These are phyloP conservation scores for Saccharomycodes ludwigii DNA, from an alignment of 805 yeast genomes.

Conservation along the genomic window DNA sequence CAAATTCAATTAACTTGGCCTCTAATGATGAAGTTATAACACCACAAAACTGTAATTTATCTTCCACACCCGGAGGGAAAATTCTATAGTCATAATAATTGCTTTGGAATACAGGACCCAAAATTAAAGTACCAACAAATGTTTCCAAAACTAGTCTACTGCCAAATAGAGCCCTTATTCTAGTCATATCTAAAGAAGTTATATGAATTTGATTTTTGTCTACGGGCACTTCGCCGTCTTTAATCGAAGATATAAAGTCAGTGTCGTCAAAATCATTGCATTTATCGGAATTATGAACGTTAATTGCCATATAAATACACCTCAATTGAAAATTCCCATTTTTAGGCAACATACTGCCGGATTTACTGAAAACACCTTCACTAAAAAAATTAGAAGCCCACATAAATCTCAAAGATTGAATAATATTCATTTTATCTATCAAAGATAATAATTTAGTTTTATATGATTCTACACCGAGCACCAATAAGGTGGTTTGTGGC, in stretches of 20 bases:
- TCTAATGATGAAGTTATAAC: conserved; percentile 49
- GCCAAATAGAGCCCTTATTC: conserved; percentile 33
- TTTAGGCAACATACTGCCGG: conserved; percentile 17
- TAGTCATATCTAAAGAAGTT: conserved; percentile 24
- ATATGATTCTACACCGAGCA: neutral
- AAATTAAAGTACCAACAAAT: conserved; percentile 23
- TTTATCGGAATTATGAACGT: conserved; percentile 11
- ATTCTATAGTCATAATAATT: conserved; percentile 53
- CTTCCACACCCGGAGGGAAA: conserved; percentile 21
- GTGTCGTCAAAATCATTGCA: conserved; percentile 12
- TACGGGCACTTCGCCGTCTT: too few species aligned
- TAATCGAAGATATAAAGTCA: too few species aligned
- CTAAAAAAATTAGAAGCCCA: conserved; percentile 33
- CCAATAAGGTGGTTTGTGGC: neutral
- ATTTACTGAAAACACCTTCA: conserved; percentile 33
- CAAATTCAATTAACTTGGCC: conserved; percentile 34
- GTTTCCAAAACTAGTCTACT: conserved; percentile 42
- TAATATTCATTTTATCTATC: neutral
- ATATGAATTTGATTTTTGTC: conserved; percentile 8
- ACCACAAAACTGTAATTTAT: conserved; percentile 33
- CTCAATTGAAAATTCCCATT: conserved; percentile 26
- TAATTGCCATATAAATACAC: conserved; percentile 29
- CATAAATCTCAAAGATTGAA: conserved; percentile 18
- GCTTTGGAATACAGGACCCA: conserved; percentile 48
- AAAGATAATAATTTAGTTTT: neutral